These are phyloP conservation scores for Saccharum hybrid DNA, from an alignment of 202 grass and related monocot species.

Conservation along the genomic window DNA sequence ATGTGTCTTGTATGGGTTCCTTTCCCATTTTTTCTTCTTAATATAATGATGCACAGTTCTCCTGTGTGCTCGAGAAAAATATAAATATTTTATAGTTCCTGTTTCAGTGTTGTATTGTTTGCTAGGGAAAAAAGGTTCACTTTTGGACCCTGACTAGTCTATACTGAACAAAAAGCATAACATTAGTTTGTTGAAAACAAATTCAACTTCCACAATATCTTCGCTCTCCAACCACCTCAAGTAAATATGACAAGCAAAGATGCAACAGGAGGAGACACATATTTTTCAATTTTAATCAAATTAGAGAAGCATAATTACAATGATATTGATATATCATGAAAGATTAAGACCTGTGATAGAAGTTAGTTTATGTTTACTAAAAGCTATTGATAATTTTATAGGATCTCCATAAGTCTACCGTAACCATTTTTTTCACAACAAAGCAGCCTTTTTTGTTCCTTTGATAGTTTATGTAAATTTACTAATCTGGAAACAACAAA, in stretches of 20 bases:
- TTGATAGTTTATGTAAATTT: conserved; percentile 27
- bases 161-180: conserved; percentile 4
- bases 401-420: neutral
- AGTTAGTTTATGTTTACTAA: conserved; percentile 16
- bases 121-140: neutral
- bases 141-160: conserved; percentile 8
- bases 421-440: neutral
- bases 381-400: conserved; percentile 9
- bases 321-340: neutral
- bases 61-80: neutral
- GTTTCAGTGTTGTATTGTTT: neutral
- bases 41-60: neutral
- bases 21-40: neutral
- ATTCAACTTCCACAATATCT: conserved; percentile 13
- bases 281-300: conserved; percentile 11
- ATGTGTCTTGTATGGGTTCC: neutral
- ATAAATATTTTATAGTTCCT: neutral
- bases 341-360: neutral
- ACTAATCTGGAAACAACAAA: conserved; percentile 21
- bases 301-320: neutral
- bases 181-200: neutral
- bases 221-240: conserved; percentile 16
- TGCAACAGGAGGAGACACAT: neutral
- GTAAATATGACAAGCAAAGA: conserved; percentile 17
- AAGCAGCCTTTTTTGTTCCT: neutral